phyloP scores from a whole-genome alignment of 148 eudicot species.

The Silene conica region DNA sequence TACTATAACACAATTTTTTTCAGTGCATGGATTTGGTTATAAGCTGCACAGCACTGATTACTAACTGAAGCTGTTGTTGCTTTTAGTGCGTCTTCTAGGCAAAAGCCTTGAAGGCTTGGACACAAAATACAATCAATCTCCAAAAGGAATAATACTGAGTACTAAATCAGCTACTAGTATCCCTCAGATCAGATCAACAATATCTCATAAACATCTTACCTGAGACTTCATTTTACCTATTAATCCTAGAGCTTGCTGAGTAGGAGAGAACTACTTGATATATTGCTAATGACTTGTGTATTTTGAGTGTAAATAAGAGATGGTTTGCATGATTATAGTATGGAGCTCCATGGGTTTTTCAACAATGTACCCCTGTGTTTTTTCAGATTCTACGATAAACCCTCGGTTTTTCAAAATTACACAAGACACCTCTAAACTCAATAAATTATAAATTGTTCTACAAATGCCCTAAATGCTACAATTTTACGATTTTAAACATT shows the following conservation, averaged over 20 bases:
- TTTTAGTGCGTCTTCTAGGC: not conserved
- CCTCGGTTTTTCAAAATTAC: no score
- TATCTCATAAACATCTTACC: not conserved
- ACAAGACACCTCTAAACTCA: no score
- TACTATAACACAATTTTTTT: not conserved
- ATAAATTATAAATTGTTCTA: no score
- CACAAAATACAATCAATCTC: not conserved
- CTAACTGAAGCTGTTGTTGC: not conserved
- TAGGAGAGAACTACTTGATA: not conserved
- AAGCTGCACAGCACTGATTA: not conserved
- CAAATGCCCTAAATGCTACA: no score
- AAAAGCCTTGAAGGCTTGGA: not conserved
- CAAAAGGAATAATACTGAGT: not conserved
- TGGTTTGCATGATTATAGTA: slow-evolving; percentile 4
- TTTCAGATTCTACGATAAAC: no score
- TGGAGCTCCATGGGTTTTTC: not conserved
- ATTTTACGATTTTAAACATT: no score
- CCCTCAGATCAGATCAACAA: not conserved
- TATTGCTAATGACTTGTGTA: not conserved
- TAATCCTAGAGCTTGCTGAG: not conserved
- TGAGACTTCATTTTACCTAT: not conserved
- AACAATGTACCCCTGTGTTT: no score
- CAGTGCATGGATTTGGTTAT: not conserved
- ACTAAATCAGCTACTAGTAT: not conserved
- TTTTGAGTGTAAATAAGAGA: slow-evolving; percentile 2